phyloP scores from a whole-genome alignment of 805 yeast species.

The Blastobotrys muscicola region DNA sequence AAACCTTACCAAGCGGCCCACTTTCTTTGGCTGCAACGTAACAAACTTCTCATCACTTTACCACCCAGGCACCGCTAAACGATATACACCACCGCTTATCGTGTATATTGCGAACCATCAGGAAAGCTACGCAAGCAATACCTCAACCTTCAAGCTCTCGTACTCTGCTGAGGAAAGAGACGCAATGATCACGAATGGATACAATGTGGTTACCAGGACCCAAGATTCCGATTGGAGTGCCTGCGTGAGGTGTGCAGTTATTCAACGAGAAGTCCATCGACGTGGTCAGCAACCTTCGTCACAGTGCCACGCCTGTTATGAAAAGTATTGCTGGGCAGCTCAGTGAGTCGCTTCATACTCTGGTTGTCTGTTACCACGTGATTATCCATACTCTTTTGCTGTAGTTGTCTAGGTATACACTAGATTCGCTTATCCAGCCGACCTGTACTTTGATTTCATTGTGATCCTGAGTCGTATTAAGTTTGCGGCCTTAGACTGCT shows the following conservation, averaged over 20 bases:
- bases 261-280: constrained; percentile 70
- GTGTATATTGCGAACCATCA: constrained; percentile 73
- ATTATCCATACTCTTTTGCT: too few relatives aligned
- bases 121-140: constrained; percentile 54
- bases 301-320: constrained; percentile 66
- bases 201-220: constrained; percentile 56
- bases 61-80: constrained; percentile 12
- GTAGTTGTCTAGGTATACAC: too few relatives aligned
- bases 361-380: too few relatives aligned
- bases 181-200: constrained; percentile 63
- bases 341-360: too few relatives aligned
- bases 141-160: constrained; percentile 60
- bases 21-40: constrained; percentile 78
- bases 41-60: constrained; percentile 33
- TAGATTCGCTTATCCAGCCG: too few relatives aligned
- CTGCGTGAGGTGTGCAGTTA: constrained; percentile 76
- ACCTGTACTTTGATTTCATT: too few relatives aligned
- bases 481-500: too few relatives aligned
- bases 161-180: constrained; percentile 49
- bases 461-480: too few relatives aligned
- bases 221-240: constrained; percentile 58
- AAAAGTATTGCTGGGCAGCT: constrained; percentile 71
- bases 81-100: constrained; percentile 52
- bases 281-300: constrained; percentile 42
- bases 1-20: constrained; percentile 59